Percentiles rank a stretch among this genome's conserved stretches.
Evolutionary conservation across 2,329 filamentous ascomycete species (phyloP).

Genomic region (Beauveria sp.): DNA sequence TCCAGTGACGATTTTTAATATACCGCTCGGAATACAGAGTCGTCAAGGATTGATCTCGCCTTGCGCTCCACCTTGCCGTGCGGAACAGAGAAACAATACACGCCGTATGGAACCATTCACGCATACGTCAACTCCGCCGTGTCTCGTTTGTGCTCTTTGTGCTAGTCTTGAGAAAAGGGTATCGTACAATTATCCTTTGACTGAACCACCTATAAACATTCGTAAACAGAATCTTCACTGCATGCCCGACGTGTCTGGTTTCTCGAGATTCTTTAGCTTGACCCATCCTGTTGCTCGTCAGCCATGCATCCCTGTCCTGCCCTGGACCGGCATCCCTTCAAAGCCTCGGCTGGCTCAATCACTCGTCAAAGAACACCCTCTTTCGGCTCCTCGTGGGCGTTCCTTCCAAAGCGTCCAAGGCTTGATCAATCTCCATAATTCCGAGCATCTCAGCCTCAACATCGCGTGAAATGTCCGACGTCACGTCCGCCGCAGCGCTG

Average conservation of each 20-base stretch:
- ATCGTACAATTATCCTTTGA: slow-evolving; percentile 27
- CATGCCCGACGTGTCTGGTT: slow-evolving; percentile 14
- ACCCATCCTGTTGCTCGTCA: slow-evolving; percentile 12
- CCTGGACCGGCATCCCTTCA: too few relatives aligned
- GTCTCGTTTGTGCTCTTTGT: background rate
- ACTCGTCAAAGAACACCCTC: slow-evolving; percentile 44
- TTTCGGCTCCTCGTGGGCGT: slow-evolving; percentile 40
- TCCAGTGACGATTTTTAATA: slow-evolving; percentile 31
- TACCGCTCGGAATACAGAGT: slow-evolving; percentile 73
- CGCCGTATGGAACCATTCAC: slow-evolving; percentile 7
- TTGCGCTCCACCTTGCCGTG: slow-evolving; percentile 71
- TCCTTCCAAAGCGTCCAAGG: slow-evolving; percentile 47
- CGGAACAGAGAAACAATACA: slow-evolving; percentile 34
- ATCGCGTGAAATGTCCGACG: slow-evolving; percentile 43
- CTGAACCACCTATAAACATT: slow-evolving; percentile 11
- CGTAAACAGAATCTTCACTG: slow-evolving; percentile 15
- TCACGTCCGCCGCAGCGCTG: slow-evolving; percentile 44
- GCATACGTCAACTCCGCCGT: background rate
- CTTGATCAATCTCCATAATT: slow-evolving; percentile 58
- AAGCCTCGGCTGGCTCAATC: too few relatives aligned
- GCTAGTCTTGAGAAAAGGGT: slow-evolving; percentile 20
- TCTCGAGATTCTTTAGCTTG: slow-evolving; percentile 17
- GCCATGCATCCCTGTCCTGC: too few relatives aligned
- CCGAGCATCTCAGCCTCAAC: slow-evolving; percentile 56
- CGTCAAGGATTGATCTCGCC: slow-evolving; percentile 66